Base-by-base conservation (phyloP, 257 asterid species). In the Prunella vulgaris region DNA sequence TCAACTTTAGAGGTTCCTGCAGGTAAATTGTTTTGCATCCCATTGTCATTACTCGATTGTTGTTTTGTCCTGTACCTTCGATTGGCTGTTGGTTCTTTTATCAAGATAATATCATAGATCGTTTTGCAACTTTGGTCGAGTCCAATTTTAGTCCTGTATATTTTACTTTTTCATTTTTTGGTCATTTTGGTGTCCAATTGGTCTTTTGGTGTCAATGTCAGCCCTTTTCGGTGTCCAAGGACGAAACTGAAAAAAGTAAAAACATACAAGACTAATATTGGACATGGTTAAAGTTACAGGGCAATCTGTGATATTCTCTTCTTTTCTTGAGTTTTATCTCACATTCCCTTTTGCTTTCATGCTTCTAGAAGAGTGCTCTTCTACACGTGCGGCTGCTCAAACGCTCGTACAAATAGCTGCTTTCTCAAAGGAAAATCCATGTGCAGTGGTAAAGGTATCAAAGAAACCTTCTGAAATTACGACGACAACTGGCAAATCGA, bases 321-420 rank as follows among this genome's bases (percentile, higher is more conserved):
- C 5, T 32, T 32, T 27, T 7, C 5, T 4, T 40, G 64, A 49
- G 63, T 30, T 71, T 7, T 0, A 37, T 44, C 74, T 56, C 37
- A 32, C 62, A 22, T 27, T 17, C 52, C 38, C 35, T 8, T 42
- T 70, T 66, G 27, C 60, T 68, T 10, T 46, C 3, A 46, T 58
- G 13, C 40, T 18, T 28, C 33, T 49, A 85, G 95, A 70, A 21
- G 89, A 80, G 60, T 68, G 68, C 70, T 78, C 96, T 32, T 82
- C 87, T 25, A 56, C 79, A 35, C 60, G 67, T 44, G 79, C 73
- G 76, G 97, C 99, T 74, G 99, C 99, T 73, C 87, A 84, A 84
- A 89, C 87, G 3, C 96, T 93, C 10, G 64, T 82, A 63, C 81
- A 84, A 70, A 79, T 93, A 75, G 86, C 95, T 40, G 74, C 77